Base-by-base conservation (phyloP, 768 basidiomycete genomes). In the Melanogaster broomeanus region DNA sequence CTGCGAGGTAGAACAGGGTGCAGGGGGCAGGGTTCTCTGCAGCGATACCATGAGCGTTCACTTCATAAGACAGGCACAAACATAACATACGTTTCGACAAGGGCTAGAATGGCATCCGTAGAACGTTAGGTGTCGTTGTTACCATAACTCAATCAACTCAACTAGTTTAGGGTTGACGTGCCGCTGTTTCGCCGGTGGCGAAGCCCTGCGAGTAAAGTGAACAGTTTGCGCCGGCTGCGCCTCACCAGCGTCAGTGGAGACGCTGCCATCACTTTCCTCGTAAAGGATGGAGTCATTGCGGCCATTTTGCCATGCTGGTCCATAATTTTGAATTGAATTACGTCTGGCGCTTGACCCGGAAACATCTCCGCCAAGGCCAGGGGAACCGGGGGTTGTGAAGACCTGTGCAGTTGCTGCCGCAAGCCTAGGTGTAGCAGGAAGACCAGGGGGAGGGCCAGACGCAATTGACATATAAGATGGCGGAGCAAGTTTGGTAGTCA, bases 1-100 rank as follows among this genome's bases (percentile, higher is more conserved):
- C 74, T 27, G 80, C 75, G 24, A 87, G 71, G 62, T 85, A 87
- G 67, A 82, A 85, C 44, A 84, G 67, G 16, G 83, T 85, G 62
- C 85, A 87, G 15, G 85, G 84, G 21, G 85, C 78, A 2, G 85
- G 84, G 60, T 72, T 80, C 59, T 85, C 84, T 58, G 49, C 35
- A 19, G 42, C 27, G 19, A 42, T 19, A n/a, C n/a, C n/a, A 35
- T 59, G 27, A 52, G 45, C 12, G 27, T 21, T 9, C 22, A 16
- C 8, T 40, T 33, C 5, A 34, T 40, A 48, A 35, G 52, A 42
- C 24, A 51, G 42, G 34, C 42, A 50, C 21, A 50, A 37, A 46
- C 48, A n/a, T 33, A 48, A 78, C 82, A 52, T 65, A 85, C 84
- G 83, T 63, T 84, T 85, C 42, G 80, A 82, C 55, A 85, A 74